These are phyloP conservation scores for Leptodontidium sp. DNA, from an alignment of 2,329 filamentous ascomycete genomes.

Conservation along the genomic window DNA sequence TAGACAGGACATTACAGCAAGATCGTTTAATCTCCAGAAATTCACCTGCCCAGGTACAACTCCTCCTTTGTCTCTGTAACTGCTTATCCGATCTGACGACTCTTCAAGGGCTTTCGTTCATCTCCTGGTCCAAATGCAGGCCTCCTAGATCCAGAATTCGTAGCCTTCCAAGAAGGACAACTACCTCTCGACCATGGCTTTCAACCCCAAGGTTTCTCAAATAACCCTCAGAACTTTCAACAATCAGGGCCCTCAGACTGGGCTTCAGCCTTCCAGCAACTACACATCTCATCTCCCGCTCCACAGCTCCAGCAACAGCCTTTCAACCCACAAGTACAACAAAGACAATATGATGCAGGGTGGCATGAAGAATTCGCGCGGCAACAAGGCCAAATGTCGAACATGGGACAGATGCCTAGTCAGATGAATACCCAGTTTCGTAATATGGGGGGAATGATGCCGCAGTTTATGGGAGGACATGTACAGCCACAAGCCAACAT, in stretches of 20 bases:
- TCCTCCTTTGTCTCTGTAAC: slow-evolving; percentile 11
- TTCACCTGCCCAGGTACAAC: slow-evolving; percentile 61
- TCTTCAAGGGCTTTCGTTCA: slow-evolving; percentile 67
- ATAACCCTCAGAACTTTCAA: slow-evolving; percentile 31
- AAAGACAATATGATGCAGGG: slow-evolving; percentile 37
- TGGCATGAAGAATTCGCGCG: slow-evolving; percentile 68
- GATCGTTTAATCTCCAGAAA: slow-evolving; percentile 67
- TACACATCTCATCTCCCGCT: slow-evolving; percentile 49
- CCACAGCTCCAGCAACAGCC: slow-evolving; percentile 47
- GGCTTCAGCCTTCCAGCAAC: slow-evolving; percentile 56
- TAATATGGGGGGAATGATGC: slow-evolving; percentile 31
- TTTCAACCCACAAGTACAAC: slow-evolving; percentile 32
- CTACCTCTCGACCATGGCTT: slow-evolving; percentile 48
- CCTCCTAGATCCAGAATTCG: slow-evolving; percentile 70
- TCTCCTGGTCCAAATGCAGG: slow-evolving; percentile 59
- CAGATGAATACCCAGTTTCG: slow-evolving; percentile 26
- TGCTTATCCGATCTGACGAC: slow-evolving; percentile 21
- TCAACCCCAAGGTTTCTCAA: slow-evolving; percentile 33
- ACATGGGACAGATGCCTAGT: slow-evolving; percentile 33
- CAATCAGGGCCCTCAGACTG: slow-evolving; percentile 42
- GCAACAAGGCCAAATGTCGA: slow-evolving; percentile 45
- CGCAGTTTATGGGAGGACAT: slow-evolving; percentile 32
- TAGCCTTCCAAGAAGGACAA: slow-evolving; percentile 69
- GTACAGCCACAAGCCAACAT: slow-evolving; percentile 27
- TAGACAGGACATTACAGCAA: slow-evolving; percentile 75